A percentile compares a stretch with the other conserved stretches of the same genome.
These are phyloP conservation scores for Ustilago shanxiensis DNA, from an alignment of 1,284 basidiomycete genomes.

Conservation along the genomic window DNA sequence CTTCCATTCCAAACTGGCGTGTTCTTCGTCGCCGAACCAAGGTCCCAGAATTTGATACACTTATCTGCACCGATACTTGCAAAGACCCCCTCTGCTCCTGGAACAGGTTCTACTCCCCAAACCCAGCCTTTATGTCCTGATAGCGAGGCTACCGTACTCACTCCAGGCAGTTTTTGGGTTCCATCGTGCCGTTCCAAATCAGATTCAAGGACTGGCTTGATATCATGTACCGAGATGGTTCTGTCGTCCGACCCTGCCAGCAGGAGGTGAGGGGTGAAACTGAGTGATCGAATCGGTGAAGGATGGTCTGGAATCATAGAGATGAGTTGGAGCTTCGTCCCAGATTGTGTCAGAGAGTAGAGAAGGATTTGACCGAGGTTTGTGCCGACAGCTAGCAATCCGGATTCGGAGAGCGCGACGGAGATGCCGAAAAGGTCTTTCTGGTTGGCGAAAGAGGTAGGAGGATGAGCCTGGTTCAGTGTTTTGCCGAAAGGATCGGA, in stretches of 20 bases:
- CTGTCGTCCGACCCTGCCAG: constrained; percentile 42
- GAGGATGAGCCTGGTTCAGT: neutral
- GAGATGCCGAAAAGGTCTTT: constrained; percentile 40
- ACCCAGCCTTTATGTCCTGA: constrained; percentile 46
- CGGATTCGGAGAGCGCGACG: constrained; percentile 23
- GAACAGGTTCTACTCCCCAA: neutral
- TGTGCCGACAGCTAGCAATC: constrained; percentile 24
- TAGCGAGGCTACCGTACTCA: constrained; percentile 26
- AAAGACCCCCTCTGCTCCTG: constrained; percentile 13
- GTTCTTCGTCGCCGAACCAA: constrained; percentile 20
- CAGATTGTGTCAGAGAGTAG: constrained; percentile 10
- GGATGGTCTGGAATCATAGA: constrained; percentile 36
- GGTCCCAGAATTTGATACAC: constrained; percentile 53
- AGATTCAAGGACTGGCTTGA: constrained; percentile 15
- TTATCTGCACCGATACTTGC: constrained; percentile 42
- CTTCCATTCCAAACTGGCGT: constrained; percentile 43
- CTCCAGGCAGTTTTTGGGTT: neutral
- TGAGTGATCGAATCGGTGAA: constrained; percentile 33
- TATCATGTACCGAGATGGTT: constrained; percentile 42
- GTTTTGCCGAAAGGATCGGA: neutral
- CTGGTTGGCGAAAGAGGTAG: constrained; percentile 6
- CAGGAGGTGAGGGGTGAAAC: constrained; percentile 28
- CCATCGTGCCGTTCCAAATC: neutral
- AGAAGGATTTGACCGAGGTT: constrained; percentile 36
- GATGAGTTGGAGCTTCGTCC: neutral